Base-by-base conservation (phyloP, 306 rosid species). In the Delonix regia region DNA sequence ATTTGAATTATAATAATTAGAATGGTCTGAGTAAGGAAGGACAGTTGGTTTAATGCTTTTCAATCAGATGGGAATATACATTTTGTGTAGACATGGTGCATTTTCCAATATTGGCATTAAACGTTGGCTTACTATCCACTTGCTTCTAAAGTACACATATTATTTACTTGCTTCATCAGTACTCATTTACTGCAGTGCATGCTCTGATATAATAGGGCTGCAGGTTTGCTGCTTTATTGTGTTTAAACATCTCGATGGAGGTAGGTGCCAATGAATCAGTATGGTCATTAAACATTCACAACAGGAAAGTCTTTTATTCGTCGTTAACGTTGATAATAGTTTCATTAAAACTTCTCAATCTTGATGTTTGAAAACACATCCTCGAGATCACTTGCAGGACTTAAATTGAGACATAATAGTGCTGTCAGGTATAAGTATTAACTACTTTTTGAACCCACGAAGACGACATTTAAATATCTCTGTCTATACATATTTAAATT, bases 61-160 rank as follows among this genome's bases (percentile, higher is more conserved):
- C 57, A 74, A 63, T 49, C 49, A 63, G 18, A 64, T 62, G 74
- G 70, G 82, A 84, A 87, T 86, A 68, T 89, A 87, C 79, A 80
- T 76, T 89, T 82, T 25, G 59, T 6, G 42, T 84, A 61, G 88
- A 77, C 84, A 53, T 21, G 4, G 33, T 82, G 59, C 87, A 75
- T 60, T 89, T 89, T 79, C 94, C 92, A 72, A 89, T 61, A 78
- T 75, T 69, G 19, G 38, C 65, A 78, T 90, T 80, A 27, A 79
- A 44, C 38, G 16, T 75, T 65, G 57, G 25, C 72, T 86, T 48
- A 48, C 25, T 14, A 48, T 19, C 41, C n/a, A 57, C 64, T 57
- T 25, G 28, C 36, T 25, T 14, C 47, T n/a, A 19, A 45, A 12
- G n/a, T n/a, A 21, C 71, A 4, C 22, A 45, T 30, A 25, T 28